phyloP scores from a whole-genome alignment of 805 yeast species.

The Starmerella vaccinii region DNA sequence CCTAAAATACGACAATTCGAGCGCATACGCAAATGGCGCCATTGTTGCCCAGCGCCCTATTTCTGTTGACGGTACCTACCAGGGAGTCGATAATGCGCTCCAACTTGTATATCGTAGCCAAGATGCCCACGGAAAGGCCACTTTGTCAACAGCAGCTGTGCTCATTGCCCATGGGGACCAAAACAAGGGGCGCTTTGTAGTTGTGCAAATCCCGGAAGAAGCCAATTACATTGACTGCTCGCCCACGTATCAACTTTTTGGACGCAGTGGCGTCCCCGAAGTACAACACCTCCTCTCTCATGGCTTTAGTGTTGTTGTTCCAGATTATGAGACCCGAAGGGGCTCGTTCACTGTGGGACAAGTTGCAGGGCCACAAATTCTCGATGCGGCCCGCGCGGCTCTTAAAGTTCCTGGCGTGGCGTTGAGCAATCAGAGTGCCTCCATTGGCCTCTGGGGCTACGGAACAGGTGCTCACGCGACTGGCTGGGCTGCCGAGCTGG shows the following conservation, averaged over 20 bases:
- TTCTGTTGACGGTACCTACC: conserved; percentile 16
- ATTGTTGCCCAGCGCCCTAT: conserved; percentile 16
- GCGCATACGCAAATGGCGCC: conserved; percentile 16
- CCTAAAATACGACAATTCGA: conserved; percentile 6
- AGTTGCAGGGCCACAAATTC: conserved; percentile 25
- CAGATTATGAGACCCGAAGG: conserved; percentile 26
- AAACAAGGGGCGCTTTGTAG: conserved; percentile 17
- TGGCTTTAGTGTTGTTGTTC: conserved; percentile 23
- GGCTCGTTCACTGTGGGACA: conserved; percentile 23
- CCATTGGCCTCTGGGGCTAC: conserved; percentile 26
- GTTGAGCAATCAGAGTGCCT: conserved; percentile 15
- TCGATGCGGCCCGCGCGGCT: conserved; percentile 28
- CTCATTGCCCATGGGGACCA: conserved; percentile 21
- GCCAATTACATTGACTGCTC: conserved; percentile 22
- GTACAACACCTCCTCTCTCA: conserved; percentile 18
- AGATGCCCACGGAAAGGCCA: conserved; percentile 25
- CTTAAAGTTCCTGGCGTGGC: conserved; percentile 5
- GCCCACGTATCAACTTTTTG: conserved; percentile 22
- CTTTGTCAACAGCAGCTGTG: conserved; percentile 27
- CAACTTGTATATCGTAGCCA: conserved; percentile 24
- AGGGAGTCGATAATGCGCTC: conserved; percentile 16
- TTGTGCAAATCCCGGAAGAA: conserved; percentile 25
- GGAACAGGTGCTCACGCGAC: conserved; percentile 27
- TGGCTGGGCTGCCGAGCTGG: conserved; percentile 26
- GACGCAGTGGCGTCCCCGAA: conserved; percentile 13